phyloP scores from a whole-genome alignment of 139 green algal species.

The Picochlorum sp. region DNA sequence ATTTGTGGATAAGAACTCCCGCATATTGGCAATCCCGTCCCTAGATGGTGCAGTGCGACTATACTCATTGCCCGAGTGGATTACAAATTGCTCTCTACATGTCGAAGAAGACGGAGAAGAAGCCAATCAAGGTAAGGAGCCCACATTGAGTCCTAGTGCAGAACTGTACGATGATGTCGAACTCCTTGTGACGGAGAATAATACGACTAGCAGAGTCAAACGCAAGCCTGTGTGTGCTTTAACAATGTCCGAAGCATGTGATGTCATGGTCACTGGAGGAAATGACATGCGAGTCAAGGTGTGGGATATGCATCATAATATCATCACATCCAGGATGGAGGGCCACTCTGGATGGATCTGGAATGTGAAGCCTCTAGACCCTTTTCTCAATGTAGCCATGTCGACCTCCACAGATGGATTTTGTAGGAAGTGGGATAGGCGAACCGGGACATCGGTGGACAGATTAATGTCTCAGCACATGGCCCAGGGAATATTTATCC shows the following conservation, averaged over 20 bases:
- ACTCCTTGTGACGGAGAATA: neutral
- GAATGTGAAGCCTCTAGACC: constrained; percentile 5
- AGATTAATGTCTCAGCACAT: neutral
- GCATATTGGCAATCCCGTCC: neutral
- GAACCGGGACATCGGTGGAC: neutral
- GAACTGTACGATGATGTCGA: neutral
- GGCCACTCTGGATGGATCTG: constrained; percentile 1
- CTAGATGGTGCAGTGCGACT: neutral
- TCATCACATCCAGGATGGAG: neutral
- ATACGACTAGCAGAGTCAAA: neutral
- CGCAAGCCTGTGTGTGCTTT: neutral
- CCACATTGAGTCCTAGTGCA: neutral
- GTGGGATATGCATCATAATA: neutral
- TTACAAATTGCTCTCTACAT: neutral
- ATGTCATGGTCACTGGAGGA: neutral
- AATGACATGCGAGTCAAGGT: constrained; percentile 12
- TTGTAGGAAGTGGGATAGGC: neutral
- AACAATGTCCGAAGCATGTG: neutral
- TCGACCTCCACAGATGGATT: neutral
- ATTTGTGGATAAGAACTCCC: neutral
- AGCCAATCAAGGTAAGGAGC: neutral
- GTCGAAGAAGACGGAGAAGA: neutral
- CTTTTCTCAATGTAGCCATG: neutral
- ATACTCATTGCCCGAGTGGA: neutral
- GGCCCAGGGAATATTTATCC: constrained; percentile 3